Evolutionary conservation across 202 grass and related monocot species (phyloP).

Genomic region (Brachypodium distachyon): DNA sequence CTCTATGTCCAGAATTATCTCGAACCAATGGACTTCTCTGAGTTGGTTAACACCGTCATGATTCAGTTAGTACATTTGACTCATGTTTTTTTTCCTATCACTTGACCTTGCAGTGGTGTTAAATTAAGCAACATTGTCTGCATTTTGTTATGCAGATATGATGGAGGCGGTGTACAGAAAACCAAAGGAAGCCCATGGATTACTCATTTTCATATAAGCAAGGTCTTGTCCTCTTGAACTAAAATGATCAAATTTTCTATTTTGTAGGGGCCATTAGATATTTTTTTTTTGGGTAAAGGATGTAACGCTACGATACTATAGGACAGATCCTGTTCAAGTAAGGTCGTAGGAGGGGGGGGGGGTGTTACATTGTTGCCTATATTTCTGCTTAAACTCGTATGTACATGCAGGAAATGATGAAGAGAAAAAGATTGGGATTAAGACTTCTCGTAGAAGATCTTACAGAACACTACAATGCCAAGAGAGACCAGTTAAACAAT

Average conservation of each 20-base stretch:
- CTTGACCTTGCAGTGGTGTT: constrained; percentile 12
- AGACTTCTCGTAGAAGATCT: constrained; percentile 46
- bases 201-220: constrained; percentile 85
- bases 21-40: constrained; percentile 54
- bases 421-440: constrained; percentile 49
- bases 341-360: no score
- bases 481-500: constrained; percentile 32
- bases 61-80: constrained; percentile 58
- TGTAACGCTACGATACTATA: no score
- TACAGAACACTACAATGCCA: constrained; percentile 25
- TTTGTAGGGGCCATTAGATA: constrained; percentile 2
- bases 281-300: no score
- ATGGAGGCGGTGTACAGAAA: constrained; percentile 9
- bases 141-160: constrained; percentile 43
- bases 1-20: constrained; percentile 80
- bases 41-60: constrained; percentile 68
- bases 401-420: constrained; percentile 58
- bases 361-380: background rate
- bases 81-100: constrained; percentile 1
- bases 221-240: constrained; percentile 43
- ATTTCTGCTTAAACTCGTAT: constrained; percentile 11
- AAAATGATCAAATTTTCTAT: background rate
- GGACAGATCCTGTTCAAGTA: no score
- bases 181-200: constrained; percentile 59
- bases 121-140: constrained; percentile 8